A percentile compares a stretch with the other conserved stretches of the same genome.
Evolutionary conservation across 1,284 basidiomycete genomes (phyloP).

Genomic region (Gymnopus androsaceus): DNA sequence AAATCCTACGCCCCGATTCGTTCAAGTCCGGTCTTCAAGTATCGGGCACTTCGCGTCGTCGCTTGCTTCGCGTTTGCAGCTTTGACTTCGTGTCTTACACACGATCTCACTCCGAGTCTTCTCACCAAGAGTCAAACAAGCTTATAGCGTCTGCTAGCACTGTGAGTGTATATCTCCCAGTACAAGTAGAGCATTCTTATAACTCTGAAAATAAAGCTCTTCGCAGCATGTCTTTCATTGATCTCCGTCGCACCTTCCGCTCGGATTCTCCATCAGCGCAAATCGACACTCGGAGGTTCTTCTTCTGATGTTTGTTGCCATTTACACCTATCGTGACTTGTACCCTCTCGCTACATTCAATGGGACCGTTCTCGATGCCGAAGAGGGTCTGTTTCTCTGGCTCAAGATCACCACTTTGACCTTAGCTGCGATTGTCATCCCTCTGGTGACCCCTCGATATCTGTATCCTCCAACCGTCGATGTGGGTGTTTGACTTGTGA

Average conservation of each 20-base stretch:
- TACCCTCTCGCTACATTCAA: constrained; percentile 59
- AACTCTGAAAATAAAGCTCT: background rate
- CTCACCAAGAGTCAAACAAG: background rate
- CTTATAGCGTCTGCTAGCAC: background rate
- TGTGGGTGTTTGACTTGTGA: constrained; percentile 17
- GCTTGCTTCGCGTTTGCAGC: constrained; percentile 1
- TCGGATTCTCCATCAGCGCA: background rate
- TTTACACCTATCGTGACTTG: constrained; percentile 66
- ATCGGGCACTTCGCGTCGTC: constrained; percentile 3
- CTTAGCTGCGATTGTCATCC: constrained; percentile 36
- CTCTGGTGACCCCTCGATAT: constrained; percentile 41
- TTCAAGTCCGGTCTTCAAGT: background rate
- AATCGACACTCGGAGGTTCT: constrained; percentile 36
- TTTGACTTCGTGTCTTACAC: background rate
- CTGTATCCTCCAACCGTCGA: constrained; percentile 35
- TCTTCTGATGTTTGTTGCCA: constrained; percentile 35
- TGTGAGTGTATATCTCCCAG: background rate
- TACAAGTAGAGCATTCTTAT: background rate
- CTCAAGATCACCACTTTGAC: constrained; percentile 35
- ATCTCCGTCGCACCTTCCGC: background rate
- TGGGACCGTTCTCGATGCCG: constrained; percentile 31
- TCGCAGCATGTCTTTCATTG: background rate
- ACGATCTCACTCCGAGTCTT: background rate
- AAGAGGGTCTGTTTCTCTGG: constrained; percentile 40
- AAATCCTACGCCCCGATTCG: background rate